Percentiles rank a stretch among this genome's conserved stretches.
These are phyloP conservation scores for Fusarium clavum DNA, from an alignment of 2,329 filamentous ascomycete species.

Conservation along the genomic window DNA sequence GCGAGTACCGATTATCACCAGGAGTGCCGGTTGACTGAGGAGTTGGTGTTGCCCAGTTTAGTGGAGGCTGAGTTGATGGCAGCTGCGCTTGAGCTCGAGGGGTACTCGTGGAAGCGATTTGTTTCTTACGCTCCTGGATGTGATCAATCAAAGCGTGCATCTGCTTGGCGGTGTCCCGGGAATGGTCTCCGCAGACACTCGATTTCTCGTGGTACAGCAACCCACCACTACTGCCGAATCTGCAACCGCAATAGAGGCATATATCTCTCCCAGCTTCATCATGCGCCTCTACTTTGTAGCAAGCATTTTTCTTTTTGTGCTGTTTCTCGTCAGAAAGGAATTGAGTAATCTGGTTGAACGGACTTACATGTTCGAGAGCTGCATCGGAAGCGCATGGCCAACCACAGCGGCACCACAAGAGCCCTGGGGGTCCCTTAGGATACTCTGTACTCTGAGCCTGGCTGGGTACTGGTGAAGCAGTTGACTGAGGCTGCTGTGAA, in stretches of 20 bases:
- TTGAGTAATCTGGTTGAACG: background rate
- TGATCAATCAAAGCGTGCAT: slow-evolving; percentile 26
- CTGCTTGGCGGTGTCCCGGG: slow-evolving; percentile 22
- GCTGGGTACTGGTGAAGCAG: background rate
- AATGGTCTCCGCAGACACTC: slow-evolving; percentile 60
- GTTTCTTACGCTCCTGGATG: slow-evolving; percentile 8
- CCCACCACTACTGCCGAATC: slow-evolving; percentile 56
- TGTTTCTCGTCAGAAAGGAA: slow-evolving; percentile 37
- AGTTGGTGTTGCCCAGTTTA: slow-evolving; percentile 8
- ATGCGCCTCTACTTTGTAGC: slow-evolving; percentile 27
- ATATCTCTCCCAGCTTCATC: slow-evolving; percentile 48
- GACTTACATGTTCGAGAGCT: slow-evolving; percentile 51
- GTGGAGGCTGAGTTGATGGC: background rate
- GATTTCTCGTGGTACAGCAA: slow-evolving; percentile 59
- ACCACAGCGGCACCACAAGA: slow-evolving; percentile 49
- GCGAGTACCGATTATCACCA: slow-evolving; percentile 57
- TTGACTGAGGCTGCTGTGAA: background rate
- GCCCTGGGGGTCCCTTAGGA: slow-evolving; percentile 5
- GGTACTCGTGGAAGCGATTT: background rate
- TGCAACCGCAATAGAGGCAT: slow-evolving; percentile 60
- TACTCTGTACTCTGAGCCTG: background rate
- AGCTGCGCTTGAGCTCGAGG: background rate
- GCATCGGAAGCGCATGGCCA: slow-evolving; percentile 51
- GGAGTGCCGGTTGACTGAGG: slow-evolving; percentile 22
- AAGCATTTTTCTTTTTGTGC: slow-evolving; percentile 48